Evolutionary conservation across 345 rosid genomes (phyloP).

Genomic region (Gossypium turneri): DNA sequence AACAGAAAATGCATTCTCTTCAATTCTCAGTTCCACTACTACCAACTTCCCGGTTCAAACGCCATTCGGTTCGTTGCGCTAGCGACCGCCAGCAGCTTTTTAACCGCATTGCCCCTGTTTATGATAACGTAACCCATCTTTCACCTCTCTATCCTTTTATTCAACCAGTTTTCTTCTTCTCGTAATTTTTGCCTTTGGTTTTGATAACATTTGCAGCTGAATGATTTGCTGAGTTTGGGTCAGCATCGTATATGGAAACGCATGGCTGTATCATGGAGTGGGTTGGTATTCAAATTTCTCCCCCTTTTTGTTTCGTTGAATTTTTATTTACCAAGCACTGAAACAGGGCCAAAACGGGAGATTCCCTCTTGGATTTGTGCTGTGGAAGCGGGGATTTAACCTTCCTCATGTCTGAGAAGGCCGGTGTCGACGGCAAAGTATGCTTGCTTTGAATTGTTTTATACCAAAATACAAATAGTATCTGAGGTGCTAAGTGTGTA

Average conservation of each 20-base stretch:
- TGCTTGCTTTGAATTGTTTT: background rate
- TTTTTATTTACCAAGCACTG: background rate
- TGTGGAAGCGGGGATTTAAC: conserved; percentile 91
- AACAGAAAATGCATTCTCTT: conserved; percentile 25
- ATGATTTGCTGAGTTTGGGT: conserved; percentile 76
- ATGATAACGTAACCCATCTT: conserved; percentile 48
- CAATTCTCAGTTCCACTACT: conserved; percentile 20
- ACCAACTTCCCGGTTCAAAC: conserved; percentile 3
- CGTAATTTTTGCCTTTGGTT: background rate
- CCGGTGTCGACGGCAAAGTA: conserved; percentile 65
- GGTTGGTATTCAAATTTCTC: conserved; percentile 25
- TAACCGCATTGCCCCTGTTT: conserved; percentile 75
- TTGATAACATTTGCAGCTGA: conserved; percentile 36
- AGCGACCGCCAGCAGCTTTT: conserved; percentile 61
- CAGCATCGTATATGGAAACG: conserved; percentile 91
- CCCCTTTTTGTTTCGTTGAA: background rate
- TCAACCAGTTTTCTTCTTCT: background rate
- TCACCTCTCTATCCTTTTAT: background rate
- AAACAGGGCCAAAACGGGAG: conserved; percentile 65
- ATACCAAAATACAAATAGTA: background rate
- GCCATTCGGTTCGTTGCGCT: conserved; percentile 30
- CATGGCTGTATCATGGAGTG: conserved; percentile 81
- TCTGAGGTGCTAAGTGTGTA: conserved; percentile 21
- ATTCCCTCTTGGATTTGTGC: conserved; percentile 72
- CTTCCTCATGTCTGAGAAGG: conserved; percentile 78